Base-by-base conservation (phyloP, 2,329 filamentous ascomycete species). In the Colletotrichum sp. region DNA sequence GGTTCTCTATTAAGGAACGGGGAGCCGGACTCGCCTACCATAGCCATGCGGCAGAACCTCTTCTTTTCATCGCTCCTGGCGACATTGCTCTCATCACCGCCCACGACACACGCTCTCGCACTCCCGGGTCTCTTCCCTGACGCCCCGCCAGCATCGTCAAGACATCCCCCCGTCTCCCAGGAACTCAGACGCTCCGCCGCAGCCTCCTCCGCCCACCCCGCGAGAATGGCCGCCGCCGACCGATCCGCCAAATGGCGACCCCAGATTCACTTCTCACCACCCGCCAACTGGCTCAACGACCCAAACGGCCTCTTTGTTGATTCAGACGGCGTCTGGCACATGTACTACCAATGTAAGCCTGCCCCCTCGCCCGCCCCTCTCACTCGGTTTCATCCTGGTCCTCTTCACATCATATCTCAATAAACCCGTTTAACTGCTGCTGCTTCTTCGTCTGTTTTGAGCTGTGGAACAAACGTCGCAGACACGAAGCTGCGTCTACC, bases 251-350 rank as follows among this genome's bases (percentile, higher is more conserved):
- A 74, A 24, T 81, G 81, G 43, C 84, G 90, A 15, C 90, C 90
- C 5, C 89, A 91, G 79, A 82, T 91, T 32, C 91, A 92, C 81
- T 92, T 88, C 80, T 88, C 88, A 13, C 89, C 90, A 4, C 90
- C 90, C 3, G 77, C 84, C 21, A 82, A 87, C 78, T 90, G 89
- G 77, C 88, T 90, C 86, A 93, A 92, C 76, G 92, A 93, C 78
- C 92, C 92, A 2, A 93, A 93, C 82, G 92, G 92, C 79, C 87
- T 93, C 85, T 92, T 93, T 75, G 80, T 88, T 7, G 91, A 93
- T 75, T 85, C 83, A 3, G 85, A 91, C 71, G 91, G 90, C 6
- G 85, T 86, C 2, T 94, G 90, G 82, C 92, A 94, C 80, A 78
- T 93, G 5, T 94, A 94, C 82, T 94, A 93, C 79, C 92, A 94